phyloP scores from a whole-genome alignment of 768 basidiomycete species.

The Rickenella mellea region DNA sequence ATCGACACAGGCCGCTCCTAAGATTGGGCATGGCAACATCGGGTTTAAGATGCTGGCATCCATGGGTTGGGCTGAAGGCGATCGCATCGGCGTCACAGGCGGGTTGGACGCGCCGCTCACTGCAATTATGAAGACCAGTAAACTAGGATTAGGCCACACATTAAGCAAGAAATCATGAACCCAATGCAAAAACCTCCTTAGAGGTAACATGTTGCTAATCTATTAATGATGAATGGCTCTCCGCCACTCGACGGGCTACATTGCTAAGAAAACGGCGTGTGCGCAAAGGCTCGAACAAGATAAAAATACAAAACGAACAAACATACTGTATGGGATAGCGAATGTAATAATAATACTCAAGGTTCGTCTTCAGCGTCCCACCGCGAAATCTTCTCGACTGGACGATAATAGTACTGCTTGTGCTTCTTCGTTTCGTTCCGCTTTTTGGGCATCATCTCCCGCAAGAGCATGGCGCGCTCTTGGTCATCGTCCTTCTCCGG shows the following conservation, averaged over 20 bases:
- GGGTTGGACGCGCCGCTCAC: conserved; percentile 72
- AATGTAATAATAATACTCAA: conserved; percentile 9
- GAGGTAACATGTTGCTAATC: too few species aligned
- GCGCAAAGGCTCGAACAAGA: neutral
- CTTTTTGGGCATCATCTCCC: conserved; percentile 72
- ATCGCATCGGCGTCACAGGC: conserved; percentile 53
- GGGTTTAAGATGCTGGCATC: conserved; percentile 80
- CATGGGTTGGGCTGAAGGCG: conserved; percentile 91
- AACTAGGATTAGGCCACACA: conserved; percentile 81
- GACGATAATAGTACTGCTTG: conserved; percentile 78
- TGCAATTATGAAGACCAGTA: conserved; percentile 81
- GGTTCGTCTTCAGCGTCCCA: conserved; percentile 68
- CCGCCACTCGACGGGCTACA: too few species aligned
- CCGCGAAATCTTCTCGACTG: conserved; percentile 58
- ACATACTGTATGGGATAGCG: neutral
- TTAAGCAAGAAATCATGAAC: too few species aligned
- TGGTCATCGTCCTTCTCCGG: conserved; percentile 62
- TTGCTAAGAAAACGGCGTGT: neutral
- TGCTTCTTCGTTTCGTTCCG: conserved; percentile 73
- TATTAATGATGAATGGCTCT: too few species aligned
- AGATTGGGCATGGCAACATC: conserved; percentile 68
- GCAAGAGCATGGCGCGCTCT: conserved; percentile 58
- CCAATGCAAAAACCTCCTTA: too few species aligned
- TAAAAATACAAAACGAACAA: neutral
- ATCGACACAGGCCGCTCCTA: conserved; percentile 55